Conservation (phyloP, 2,329 filamentous ascomycete genomes). For the Atkinsonella texensis region DNA sequence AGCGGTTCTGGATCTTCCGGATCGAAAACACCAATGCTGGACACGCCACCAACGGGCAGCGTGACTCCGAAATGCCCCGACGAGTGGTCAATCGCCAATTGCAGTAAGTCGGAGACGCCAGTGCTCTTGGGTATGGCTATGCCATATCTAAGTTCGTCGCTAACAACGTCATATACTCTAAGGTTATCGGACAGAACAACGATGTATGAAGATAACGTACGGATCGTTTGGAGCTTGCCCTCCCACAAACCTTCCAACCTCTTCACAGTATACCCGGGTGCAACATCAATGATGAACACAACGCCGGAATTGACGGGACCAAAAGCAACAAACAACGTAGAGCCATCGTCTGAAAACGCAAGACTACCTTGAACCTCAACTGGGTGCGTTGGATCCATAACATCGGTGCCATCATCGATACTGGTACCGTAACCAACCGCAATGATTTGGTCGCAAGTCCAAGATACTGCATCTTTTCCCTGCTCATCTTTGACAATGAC, state of each 20-base stretch:
- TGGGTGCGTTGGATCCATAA: constrained; percentile 11
- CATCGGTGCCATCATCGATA: constrained; percentile 23
- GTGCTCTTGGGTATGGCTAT: constrained; percentile 39
- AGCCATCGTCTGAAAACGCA: constrained; percentile 74
- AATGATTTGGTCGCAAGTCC: constrained; percentile 56
- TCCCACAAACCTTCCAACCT: constrained; percentile 57
- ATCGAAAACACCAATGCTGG: constrained; percentile 55
- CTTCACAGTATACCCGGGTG: constrained; percentile 52
- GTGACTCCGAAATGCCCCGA: constrained; percentile 57
- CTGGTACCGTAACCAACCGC: constrained; percentile 39
- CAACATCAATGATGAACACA: constrained; percentile 66
- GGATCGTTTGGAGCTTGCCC: constrained; percentile 53
- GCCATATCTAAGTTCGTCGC: constrained; percentile 60
- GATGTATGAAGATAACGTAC: constrained; percentile 61
- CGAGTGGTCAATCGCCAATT: constrained; percentile 58
- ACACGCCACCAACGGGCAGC: constrained; percentile 33
- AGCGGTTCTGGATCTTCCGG: constrained; percentile 47
- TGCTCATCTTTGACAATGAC: constrained; percentile 47
- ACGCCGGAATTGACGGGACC: constrained; percentile 43
- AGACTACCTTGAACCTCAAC: constrained; percentile 48
- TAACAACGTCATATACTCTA: constrained; percentile 73
- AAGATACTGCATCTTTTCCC: constrained; percentile 53
- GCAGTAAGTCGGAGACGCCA: constrained; percentile 36
- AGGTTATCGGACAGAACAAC: constrained; percentile 64
- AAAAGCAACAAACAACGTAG: constrained; percentile 60